phyloP scores from a whole-genome alignment of 257 asterid species.

The Gentiana macrophylla region DNA sequence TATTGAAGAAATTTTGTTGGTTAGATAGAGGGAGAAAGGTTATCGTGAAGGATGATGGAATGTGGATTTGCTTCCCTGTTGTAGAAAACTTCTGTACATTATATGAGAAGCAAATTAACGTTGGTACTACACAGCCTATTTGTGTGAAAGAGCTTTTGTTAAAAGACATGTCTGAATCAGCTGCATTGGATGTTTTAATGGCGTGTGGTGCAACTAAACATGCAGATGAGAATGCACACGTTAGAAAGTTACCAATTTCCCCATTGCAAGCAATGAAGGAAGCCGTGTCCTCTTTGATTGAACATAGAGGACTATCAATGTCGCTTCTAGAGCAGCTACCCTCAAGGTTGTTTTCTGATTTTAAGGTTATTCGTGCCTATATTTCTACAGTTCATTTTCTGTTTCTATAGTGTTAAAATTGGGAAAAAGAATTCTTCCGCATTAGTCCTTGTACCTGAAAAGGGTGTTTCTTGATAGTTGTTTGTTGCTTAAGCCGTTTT shows the following conservation, averaged over 20 bases:
- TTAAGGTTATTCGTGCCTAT: neutral
- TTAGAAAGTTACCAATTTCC: slow-evolving; percentile 48
- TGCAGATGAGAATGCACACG: slow-evolving; percentile 50
- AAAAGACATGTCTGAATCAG: slow-evolving; percentile 42
- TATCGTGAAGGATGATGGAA: slow-evolving; percentile 49
- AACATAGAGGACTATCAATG: slow-evolving; percentile 37
- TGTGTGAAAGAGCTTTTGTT: slow-evolving; percentile 22
- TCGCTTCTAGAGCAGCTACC: slow-evolving; percentile 73
- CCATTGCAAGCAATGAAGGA: slow-evolving; percentile 73
- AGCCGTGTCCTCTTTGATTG: slow-evolving; percentile 52
- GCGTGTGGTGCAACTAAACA: slow-evolving; percentile 52
- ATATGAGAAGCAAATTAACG: slow-evolving; percentile 21
- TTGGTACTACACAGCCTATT: slow-evolving; percentile 24
- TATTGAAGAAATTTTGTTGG: slow-evolving; percentile 80
- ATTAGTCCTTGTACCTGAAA: neutral
- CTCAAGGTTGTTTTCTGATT: slow-evolving; percentile 45
- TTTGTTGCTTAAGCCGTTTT: neutral
- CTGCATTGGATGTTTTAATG: slow-evolving; percentile 44
- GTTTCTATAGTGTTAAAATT: neutral
- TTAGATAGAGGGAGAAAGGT: slow-evolving; percentile 82
- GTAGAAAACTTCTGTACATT: slow-evolving; percentile 37
- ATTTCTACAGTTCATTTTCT: neutral
- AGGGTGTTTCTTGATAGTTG: neutral
- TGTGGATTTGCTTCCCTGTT: slow-evolving; percentile 69
- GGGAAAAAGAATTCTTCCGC: neutral